Evolutionary conservation across 2,329 filamentous ascomycete species (phyloP).

Genomic region (Cercospora sojina): DNA sequence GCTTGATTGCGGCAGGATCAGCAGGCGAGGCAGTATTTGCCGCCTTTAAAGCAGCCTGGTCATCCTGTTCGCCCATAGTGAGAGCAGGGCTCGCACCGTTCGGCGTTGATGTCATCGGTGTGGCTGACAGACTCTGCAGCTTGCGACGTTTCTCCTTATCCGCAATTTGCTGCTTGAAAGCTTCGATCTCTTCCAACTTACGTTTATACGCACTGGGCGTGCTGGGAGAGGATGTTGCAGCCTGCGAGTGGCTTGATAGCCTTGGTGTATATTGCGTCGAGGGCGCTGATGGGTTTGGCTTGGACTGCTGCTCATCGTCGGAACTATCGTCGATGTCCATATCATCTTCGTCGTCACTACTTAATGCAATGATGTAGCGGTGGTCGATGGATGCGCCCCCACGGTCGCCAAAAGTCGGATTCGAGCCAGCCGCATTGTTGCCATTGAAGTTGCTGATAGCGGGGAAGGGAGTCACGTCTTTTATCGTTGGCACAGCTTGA

Average conservation of each 20-base stretch:
- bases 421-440: background rate
- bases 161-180: slow-evolving; percentile 34
- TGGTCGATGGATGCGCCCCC: slow-evolving; percentile 52
- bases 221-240: slow-evolving; percentile 18
- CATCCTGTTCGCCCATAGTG: background rate
- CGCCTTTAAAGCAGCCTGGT: background rate
- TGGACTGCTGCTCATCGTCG: slow-evolving; percentile 2
- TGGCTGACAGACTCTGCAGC: slow-evolving; percentile 25
- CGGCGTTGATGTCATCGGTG: background rate
- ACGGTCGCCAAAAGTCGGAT: slow-evolving; percentile 48
- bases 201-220: slow-evolving; percentile 15
- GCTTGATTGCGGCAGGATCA: background rate
- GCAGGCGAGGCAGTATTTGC: background rate
- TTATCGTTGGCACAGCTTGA: background rate
- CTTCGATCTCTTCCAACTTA: slow-evolving; percentile 30
- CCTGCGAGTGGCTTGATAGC: background rate
- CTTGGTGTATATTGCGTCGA: background rate
- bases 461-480: background rate
- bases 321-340: slow-evolving; percentile 29
- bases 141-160: slow-evolving; percentile 46
- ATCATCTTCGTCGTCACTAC: slow-evolving; percentile 63
- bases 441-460: background rate
- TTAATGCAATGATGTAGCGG: slow-evolving; percentile 78
- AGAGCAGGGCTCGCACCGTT: background rate
- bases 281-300: background rate